Base-by-base conservation (phyloP, 2,329 filamentous ascomycete species). In the Fusarium poae region DNA sequence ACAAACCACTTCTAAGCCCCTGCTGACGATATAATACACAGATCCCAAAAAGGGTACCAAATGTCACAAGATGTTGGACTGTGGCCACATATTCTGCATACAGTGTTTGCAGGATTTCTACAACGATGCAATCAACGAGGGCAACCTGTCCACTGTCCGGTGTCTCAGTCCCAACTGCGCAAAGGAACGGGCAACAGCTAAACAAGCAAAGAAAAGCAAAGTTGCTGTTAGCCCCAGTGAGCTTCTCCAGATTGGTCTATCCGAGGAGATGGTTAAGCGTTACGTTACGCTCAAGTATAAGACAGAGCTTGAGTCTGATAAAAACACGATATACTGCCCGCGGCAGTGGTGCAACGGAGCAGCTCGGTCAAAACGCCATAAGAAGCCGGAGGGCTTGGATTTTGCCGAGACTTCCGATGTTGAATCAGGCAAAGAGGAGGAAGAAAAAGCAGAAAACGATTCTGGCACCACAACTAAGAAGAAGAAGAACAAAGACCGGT, bases 251-350 rank as follows among this genome's bases (percentile, higher is more conserved):
- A 93, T 95, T 44, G 90, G 91, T 0, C 80, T 95, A 2, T 83
- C 88, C 3, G 86, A 91, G 61, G 88, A 92, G 18, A 86, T 85
- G 34, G 93, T 97, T 3, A 90, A 92, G 75, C 91, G 96, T 57
- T 99, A 97, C 77, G 92, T 97, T 6, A 89, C 89, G 37, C 85
- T 98, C 64, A 97, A 96, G 81, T 92, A 97, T 75, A 98, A 98
- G 82, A 92, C 92, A 69, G 92, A 93, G 77, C 87, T 98, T 4
- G 96, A 98, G 78, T 90, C 93, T 1, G 94, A 98, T 79, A 97
- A 94, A 75, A 91, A 90, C 61, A 97, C 94, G 0, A 87, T 97
- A 34, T 98, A 97, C 78, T 99, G 96, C 75, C 96, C 96, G 1
- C 88, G 96, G 11, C 85, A 89, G 57, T 97, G 94, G 93, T 99